phyloP scores from a whole-genome alignment of 306 rosid genomes.

The Prinsepia uniflora region DNA sequence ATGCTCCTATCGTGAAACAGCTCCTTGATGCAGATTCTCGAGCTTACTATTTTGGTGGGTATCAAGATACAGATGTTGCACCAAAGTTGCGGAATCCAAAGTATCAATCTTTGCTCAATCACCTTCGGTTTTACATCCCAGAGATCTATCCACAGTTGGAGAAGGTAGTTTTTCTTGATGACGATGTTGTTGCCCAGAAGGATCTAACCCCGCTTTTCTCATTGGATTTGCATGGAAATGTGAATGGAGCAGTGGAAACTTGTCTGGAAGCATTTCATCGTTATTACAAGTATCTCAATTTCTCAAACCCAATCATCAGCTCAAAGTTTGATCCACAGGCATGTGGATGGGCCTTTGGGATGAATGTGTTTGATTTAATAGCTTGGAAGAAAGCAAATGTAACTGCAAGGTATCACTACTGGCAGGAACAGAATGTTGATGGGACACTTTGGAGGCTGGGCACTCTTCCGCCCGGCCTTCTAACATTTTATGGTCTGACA shows the following conservation, averaged over 20 bases:
- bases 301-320: slow-evolving; percentile 81
- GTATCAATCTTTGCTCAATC: slow-evolving; percentile 65
- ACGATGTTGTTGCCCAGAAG: slow-evolving; percentile 93
- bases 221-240: slow-evolving; percentile 88
- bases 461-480: slow-evolving; percentile 91
- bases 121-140: slow-evolving; percentile 93
- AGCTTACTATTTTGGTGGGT: slow-evolving; percentile 63
- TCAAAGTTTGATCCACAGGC: slow-evolving; percentile 94
- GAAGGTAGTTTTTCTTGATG: slow-evolving; percentile 94
- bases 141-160: slow-evolving; percentile 96
- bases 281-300: slow-evolving; percentile 88
- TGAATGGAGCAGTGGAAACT: slow-evolving; percentile 98
- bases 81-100: slow-evolving; percentile 69
- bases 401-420: slow-evolving; percentile 77
- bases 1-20: slow-evolving; percentile 67
- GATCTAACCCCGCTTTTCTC: slow-evolving; percentile 95
- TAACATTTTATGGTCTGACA: slow-evolving; percentile 84
- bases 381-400: slow-evolving; percentile 91
- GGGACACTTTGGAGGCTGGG: slow-evolving; percentile 92
- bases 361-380: slow-evolving; percentile 88
- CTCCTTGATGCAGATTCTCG: slow-evolving; percentile 55
- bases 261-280: slow-evolving; percentile 97
- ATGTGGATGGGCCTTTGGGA: slow-evolving; percentile 98
- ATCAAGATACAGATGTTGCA: slow-evolving; percentile 53
- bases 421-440: slow-evolving; percentile 88